These are phyloP conservation scores for Rhodamnia argentea DNA, from an alignment of 345 rosid genomes.

Conservation along the genomic window DNA sequence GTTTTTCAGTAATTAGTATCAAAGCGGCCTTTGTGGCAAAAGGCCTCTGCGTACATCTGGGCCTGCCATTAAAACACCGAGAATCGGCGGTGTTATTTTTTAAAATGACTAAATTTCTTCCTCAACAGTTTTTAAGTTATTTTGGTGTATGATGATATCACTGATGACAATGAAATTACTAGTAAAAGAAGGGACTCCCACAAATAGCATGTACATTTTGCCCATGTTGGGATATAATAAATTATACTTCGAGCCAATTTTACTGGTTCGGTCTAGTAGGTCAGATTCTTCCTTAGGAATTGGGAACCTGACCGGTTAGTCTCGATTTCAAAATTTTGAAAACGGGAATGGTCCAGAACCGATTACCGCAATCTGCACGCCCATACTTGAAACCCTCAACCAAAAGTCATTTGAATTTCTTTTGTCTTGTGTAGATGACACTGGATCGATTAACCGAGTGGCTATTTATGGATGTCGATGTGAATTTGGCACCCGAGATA, in stretches of 20 bases:
- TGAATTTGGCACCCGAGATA: not conserved
- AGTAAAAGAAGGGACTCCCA: not conserved
- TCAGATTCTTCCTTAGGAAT: accelerated
- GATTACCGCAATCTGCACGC: too few species aligned
- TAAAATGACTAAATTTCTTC: not conserved
- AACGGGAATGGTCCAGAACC: too few species aligned
- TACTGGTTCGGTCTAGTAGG: accelerated
- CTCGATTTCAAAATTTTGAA: not conserved
- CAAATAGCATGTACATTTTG: not conserved
- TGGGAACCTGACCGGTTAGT: accelerated
- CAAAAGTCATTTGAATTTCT: not conserved
- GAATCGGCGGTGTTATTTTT: not conserved
- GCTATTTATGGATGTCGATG: not conserved
- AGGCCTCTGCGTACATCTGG: not conserved
- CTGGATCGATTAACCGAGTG: not conserved
- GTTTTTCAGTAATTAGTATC: not conserved
- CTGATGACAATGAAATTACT: not conserved
- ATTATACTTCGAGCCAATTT: not conserved
- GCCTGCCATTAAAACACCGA: not conserved
- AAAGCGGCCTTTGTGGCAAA: not conserved
- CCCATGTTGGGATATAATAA: not conserved
- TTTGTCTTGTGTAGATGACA: not conserved
- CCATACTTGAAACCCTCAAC: not conserved
- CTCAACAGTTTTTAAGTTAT: not conserved
- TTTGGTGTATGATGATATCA: accelerated